Conservation (phyloP, 2,329 filamentous ascomycete species). For the Gaeumannomyces sp. region DNA sequence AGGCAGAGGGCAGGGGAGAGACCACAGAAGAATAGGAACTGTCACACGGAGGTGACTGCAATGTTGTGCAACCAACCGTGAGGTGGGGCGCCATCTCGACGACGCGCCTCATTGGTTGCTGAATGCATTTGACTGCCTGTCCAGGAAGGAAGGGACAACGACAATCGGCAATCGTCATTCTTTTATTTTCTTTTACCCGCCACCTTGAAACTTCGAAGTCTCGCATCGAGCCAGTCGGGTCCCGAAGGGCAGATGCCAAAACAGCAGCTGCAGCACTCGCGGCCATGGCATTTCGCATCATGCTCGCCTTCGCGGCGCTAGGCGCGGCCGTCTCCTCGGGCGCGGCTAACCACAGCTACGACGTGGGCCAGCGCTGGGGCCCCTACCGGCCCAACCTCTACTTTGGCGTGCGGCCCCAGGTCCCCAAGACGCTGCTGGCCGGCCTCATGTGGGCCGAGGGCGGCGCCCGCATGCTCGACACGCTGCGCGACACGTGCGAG, state of each 20-base stretch:
- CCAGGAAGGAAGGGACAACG: no score
- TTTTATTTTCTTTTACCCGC: no score
- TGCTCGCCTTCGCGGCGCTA: slow-evolving; percentile 1
- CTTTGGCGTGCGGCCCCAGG: slow-evolving; percentile 79
- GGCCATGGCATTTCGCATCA: background rate
- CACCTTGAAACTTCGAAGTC: no score
- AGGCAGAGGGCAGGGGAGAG: background rate
- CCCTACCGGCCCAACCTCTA: slow-evolving; percentile 90
- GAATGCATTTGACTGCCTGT: no score
- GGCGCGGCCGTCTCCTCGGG: background rate
- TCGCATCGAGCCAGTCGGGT: no score
- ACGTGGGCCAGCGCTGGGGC: slow-evolving; percentile 54
- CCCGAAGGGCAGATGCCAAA: no score
- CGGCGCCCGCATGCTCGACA: slow-evolving; percentile 22
- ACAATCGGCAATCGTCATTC: no score
- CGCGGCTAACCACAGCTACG: background rate
- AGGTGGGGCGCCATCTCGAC: background rate
- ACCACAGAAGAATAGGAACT: background rate
- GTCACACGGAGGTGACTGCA: no score
- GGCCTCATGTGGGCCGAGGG: slow-evolving; percentile 81
- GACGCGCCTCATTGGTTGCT: background rate
- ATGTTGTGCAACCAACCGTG: slow-evolving; percentile 1
- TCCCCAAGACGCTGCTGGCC: slow-evolving; percentile 71
- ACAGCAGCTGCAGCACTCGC: background rate
- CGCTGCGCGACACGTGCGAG: slow-evolving; percentile 57